Percentiles rank a stretch among this genome's conserved stretches.
Conservation (phyloP, 2,329 filamentous ascomycete species). For the Hypoxylon sp. region DNA sequence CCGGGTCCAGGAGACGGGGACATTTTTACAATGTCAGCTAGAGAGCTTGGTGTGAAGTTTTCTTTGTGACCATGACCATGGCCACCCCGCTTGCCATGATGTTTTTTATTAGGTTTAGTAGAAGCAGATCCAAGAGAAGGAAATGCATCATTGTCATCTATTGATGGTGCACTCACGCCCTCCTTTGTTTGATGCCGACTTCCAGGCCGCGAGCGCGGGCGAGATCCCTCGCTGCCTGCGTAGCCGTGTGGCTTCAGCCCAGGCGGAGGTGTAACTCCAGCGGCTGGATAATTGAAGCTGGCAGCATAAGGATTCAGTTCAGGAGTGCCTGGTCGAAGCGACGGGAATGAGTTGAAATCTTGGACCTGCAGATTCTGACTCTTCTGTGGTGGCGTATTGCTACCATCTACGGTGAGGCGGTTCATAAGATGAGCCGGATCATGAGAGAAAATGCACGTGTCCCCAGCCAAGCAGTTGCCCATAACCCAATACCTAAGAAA, state of each 20-base stretch:
- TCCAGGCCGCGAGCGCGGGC: constrained; percentile 84
- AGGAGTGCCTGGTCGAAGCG: constrained; percentile 73
- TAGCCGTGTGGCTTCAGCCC: constrained; percentile 75
- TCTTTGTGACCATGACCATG: constrained; percentile 82
- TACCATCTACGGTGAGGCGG: constrained; percentile 81
- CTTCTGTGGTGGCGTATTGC: constrained; percentile 75
- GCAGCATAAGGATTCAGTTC: constrained; percentile 70
- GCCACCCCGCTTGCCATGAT: constrained; percentile 90
- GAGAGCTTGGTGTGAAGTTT: constrained; percentile 77
- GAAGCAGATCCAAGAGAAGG: constrained; percentile 86
- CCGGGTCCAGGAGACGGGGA: constrained; percentile 86
- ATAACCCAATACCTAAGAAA: constrained; percentile 87
- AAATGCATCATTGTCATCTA: constrained; percentile 96
- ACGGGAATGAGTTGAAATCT: constrained; percentile 88
- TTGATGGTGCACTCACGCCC: constrained; percentile 78
- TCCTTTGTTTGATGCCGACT: constrained; percentile 80
- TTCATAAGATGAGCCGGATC: constrained; percentile 90
- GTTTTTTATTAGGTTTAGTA: constrained; percentile 86
- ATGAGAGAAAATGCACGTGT: constrained; percentile 96
- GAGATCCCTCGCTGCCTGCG: constrained; percentile 70
- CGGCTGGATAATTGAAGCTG: constrained; percentile 67
- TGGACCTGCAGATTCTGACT: constrained; percentile 82
- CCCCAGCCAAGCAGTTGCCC: constrained; percentile 93
- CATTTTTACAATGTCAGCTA: constrained; percentile 97
- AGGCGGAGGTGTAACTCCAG: constrained; percentile 75